Conservation (phyloP, 306 rosid species). For the Gastrolobium bilobum region DNA sequence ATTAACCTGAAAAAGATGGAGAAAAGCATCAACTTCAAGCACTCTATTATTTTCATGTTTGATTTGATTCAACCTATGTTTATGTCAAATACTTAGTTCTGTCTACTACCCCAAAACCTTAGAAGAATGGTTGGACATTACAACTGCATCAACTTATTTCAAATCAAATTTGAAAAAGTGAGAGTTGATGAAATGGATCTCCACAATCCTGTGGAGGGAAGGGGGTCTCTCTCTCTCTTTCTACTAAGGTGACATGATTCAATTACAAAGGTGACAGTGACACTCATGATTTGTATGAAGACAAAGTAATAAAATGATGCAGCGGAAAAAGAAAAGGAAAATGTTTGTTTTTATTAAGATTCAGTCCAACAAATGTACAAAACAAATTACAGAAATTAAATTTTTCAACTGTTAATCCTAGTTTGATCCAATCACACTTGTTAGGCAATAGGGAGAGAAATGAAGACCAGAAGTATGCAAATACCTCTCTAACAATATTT, state of each 20-base stretch:
- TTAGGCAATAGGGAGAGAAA: slow-evolving; percentile 36
- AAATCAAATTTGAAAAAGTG: too few relatives aligned
- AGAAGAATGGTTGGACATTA: slow-evolving; percentile 5
- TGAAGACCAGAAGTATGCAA: slow-evolving; percentile 3
- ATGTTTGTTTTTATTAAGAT: not conserved
- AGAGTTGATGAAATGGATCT: too few relatives aligned
- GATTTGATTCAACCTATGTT: slow-evolving; percentile 19
- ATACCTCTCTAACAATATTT: slow-evolving; percentile 97
- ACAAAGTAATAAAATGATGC: not conserved
- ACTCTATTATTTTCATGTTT: not conserved
- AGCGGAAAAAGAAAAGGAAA: not conserved
- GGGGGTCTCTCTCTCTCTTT: not conserved
- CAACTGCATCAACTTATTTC: too few relatives aligned
- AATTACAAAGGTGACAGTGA: not conserved
- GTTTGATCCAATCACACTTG: slow-evolving; percentile 23
- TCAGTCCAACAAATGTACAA: not conserved
- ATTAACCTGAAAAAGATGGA: slow-evolving; percentile 60
- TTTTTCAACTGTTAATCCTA: not conserved
- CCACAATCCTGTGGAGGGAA: too few relatives aligned
- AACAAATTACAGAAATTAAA: not conserved
- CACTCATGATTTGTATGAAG: not conserved
- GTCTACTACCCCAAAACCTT: not conserved
- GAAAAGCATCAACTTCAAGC: not conserved
- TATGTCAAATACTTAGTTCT: not conserved
- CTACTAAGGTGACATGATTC: not conserved